A percentile compares a stretch with the other conserved stretches of the same genome.
These are phyloP conservation scores for Colletotrichum phormii DNA, from an alignment of 2,329 filamentous ascomycete genomes.

Conservation along the genomic window DNA sequence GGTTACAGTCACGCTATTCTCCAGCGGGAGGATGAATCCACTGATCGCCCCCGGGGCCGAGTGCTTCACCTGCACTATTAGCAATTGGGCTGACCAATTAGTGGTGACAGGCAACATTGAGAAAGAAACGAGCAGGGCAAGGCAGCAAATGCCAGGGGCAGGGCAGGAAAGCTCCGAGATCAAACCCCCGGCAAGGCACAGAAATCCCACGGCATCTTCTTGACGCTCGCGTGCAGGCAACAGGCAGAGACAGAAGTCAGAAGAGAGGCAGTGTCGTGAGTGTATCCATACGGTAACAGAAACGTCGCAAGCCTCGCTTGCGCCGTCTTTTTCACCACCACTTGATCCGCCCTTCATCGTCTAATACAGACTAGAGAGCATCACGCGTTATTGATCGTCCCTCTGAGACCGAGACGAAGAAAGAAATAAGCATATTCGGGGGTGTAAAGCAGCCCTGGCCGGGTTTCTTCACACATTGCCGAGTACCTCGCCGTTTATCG, in stretches of 20 bases:
- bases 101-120: slow-evolving; percentile 18
- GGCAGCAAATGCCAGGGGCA: slow-evolving; percentile 10
- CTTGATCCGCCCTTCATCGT: slow-evolving; percentile 5
- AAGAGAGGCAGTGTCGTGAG: background rate
- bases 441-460: background rate
- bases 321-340: background rate
- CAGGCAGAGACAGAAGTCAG: background rate
- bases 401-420: slow-evolving; percentile 4
- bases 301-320: background rate
- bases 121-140: background rate
- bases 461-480: background rate
- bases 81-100: slow-evolving; percentile 35
- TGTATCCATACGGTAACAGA: background rate
- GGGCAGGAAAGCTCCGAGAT: slow-evolving; percentile 33
- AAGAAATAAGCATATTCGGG: slow-evolving; percentile 23
- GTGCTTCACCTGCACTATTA: slow-evolving; percentile 39
- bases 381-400: slow-evolving; percentile 19
- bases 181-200: background rate
- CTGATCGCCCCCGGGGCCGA: slow-evolving; percentile 35
- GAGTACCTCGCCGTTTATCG: background rate
- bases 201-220: background rate
- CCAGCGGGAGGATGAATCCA: slow-evolving; percentile 36
- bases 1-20: slow-evolving; percentile 37
- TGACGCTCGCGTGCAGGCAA: slow-evolving; percentile 14
- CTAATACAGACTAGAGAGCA: background rate